phyloP scores from a whole-genome alignment of 2,329 filamentous ascomycete genomes.

The Claviceps cyperi region DNA sequence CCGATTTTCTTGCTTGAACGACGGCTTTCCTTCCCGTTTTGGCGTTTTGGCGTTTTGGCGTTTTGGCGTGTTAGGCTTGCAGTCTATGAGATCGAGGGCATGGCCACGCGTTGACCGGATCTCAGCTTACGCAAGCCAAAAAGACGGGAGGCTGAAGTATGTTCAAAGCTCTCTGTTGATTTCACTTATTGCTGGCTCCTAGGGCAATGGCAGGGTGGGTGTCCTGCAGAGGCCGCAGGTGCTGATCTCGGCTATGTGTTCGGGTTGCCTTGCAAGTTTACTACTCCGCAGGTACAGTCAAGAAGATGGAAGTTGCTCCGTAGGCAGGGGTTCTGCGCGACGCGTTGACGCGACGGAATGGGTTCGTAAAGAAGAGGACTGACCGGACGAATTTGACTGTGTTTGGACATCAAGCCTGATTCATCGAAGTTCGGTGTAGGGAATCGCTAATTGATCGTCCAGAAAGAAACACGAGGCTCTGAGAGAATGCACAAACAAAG shows the following conservation, averaged over 20 bases:
- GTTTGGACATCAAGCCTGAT: not conserved
- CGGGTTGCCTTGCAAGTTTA: not conserved
- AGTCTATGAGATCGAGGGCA: not conserved
- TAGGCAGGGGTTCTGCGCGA: not conserved
- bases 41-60: not conserved
- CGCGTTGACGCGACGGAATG: not conserved
- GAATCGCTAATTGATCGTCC: not conserved
- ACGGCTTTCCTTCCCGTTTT: not conserved
- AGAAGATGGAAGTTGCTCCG: too few relatives aligned
- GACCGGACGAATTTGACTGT: not conserved
- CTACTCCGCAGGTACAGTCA: not conserved
- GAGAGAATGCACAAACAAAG: not conserved
- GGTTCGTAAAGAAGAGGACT: not conserved
- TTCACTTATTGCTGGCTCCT: not conserved
- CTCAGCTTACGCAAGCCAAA: not conserved
- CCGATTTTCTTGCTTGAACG: not conserved
- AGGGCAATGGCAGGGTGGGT: not conserved
- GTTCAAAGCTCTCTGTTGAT: not conserved
- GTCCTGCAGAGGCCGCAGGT: not conserved
- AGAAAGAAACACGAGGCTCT: not conserved
- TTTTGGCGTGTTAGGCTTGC: not conserved
- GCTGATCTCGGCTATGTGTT: not conserved
- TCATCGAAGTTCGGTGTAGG: not conserved
- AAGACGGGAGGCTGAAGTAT: not conserved
- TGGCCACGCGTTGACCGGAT: not conserved